A percentile compares a stretch with the other conserved stretches of the same genome.
These are phyloP conservation scores for Cyberlindnera xishuangbannaensis DNA, from an alignment of 805 yeast genomes.

Conservation along the genomic window DNA sequence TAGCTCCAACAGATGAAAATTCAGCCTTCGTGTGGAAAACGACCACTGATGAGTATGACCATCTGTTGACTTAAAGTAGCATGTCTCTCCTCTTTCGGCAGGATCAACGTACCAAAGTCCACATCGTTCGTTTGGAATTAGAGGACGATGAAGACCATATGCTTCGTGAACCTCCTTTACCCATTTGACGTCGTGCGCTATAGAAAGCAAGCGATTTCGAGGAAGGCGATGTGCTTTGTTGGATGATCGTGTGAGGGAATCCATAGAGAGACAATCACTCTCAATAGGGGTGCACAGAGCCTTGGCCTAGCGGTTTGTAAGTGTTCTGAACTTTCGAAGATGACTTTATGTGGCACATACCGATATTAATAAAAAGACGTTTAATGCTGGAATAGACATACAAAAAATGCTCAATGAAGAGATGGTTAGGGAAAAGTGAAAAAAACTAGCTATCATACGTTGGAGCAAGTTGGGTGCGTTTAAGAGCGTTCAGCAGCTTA, in stretches of 20 bases:
- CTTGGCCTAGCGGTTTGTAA: too few species aligned
- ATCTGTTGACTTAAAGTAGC: conserved; percentile 87
- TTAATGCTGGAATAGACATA: too few species aligned
- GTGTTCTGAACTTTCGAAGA: too few species aligned
- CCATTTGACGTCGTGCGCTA: conserved; percentile 53
- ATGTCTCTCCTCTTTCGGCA: conserved; percentile 32
- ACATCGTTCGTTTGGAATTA: conserved; percentile 76
- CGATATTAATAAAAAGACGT: too few species aligned
- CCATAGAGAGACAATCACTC: too few species aligned
- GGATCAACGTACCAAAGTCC: conserved; percentile 80
- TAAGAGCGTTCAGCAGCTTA: too few species aligned
- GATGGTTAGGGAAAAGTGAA: too few species aligned
- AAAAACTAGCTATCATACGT: too few species aligned
- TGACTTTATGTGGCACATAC: too few species aligned
- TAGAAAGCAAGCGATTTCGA: conserved; percentile 65
- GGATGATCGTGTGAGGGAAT: not conserved
- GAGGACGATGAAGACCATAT: conserved; percentile 35
- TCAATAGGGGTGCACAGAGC: too few species aligned
- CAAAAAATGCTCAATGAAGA: too few species aligned
- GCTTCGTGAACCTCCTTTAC: conserved; percentile 35
- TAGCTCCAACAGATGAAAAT: conserved; percentile 59
- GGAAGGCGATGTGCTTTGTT: conserved; percentile 32
- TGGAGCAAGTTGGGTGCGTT: too few species aligned
- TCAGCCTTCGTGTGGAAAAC: conserved; percentile 67
- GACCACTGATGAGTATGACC: conserved; percentile 84